Evolutionary conservation across 169 alveolate genomes (phyloP), one percentile per base, ranked within the genome.

Genomic region (Plasmodium blacklocki): DNA sequence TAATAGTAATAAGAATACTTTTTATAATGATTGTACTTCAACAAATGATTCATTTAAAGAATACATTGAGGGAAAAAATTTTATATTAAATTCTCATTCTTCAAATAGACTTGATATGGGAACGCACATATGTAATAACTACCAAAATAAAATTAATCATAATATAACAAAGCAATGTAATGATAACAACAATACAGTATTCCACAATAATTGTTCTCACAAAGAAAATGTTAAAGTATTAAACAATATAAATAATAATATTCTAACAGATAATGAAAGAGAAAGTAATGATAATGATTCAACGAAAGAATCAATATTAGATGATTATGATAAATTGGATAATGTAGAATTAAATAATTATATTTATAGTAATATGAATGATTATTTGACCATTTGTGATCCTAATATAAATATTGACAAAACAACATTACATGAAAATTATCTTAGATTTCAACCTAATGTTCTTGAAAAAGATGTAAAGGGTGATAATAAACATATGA

Each of bases 281-380:
- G 14, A 76, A 18, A 64, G 39, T 18, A 32, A 45, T 71, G 14
- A 23, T 23, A 58, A 11, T 39, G 64, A 64, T 76, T 76, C 89
- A 1, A 18, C 26, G 29, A 63, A 63, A 29, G 64, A 39, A 43
- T 26, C 67, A 26, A 68, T 56, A 21, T 52, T 15, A 71, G 12
- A 64, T 11, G 32, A 43, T 39, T 67, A 39, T 39, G 74, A 50
- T 58, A 11, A 9, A 43, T 26, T 74, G 14, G 74, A 74, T 8
- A 63, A 23, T 29, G 43, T 32, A 8, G 19, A 32, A 39, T n/a
- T 50, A 18, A 59, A 78, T 47, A 64, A 78, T 2, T 76, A 26
- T 63, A 19, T 26, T 64, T 32, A 50, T 50, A 5, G 43, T 47
- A 76, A 58, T 49, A 56, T 15, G 18, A 68, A 32, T n/a, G 23